A percentile compares a stretch with the other conserved stretches of the same genome.
These are phyloP conservation scores for Kwoniella mangroviensis DNA, from an alignment of 768 basidiomycete genomes.

Conservation along the genomic window DNA sequence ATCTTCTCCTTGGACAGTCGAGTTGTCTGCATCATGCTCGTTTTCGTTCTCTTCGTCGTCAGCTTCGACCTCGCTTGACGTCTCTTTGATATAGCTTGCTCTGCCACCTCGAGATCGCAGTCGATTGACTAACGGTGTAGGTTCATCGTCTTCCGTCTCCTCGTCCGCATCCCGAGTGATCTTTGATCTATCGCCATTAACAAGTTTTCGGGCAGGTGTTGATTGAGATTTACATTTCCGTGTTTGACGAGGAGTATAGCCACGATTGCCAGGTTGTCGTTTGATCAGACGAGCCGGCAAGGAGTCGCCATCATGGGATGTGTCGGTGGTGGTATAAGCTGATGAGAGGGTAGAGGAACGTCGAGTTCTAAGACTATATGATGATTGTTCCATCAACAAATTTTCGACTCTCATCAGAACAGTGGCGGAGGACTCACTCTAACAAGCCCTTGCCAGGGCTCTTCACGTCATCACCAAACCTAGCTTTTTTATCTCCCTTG, in stretches of 20 bases:
- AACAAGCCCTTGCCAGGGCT: constrained; percentile 41
- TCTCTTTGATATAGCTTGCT: constrained; percentile 21
- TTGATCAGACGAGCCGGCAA: constrained; percentile 20
- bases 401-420: neutral
- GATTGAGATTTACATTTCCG: neutral
- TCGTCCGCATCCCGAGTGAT: constrained; percentile 8
- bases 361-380: constrained; percentile 18
- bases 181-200: constrained; percentile 4
- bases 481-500: constrained; percentile 38
- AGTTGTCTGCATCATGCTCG: constrained; percentile 8
- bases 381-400: neutral
- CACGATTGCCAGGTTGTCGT: constrained; percentile 20
- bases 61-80: constrained; percentile 35
- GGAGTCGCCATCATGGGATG: constrained; percentile 26
- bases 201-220: constrained; percentile 3
- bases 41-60: constrained; percentile 41
- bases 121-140: constrained; percentile 27
- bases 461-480: constrained; percentile 47
- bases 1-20: constrained; percentile 19
- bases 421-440: constrained; percentile 25
- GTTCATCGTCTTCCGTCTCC: constrained; percentile 24
- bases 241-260: constrained; percentile 23
- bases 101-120: constrained; percentile 18
- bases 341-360: constrained; percentile 46
- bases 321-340: constrained; percentile 47